These are phyloP conservation scores for Cicer arietinum DNA, from an alignment of 306 rosid genomes.

Conservation along the genomic window DNA sequence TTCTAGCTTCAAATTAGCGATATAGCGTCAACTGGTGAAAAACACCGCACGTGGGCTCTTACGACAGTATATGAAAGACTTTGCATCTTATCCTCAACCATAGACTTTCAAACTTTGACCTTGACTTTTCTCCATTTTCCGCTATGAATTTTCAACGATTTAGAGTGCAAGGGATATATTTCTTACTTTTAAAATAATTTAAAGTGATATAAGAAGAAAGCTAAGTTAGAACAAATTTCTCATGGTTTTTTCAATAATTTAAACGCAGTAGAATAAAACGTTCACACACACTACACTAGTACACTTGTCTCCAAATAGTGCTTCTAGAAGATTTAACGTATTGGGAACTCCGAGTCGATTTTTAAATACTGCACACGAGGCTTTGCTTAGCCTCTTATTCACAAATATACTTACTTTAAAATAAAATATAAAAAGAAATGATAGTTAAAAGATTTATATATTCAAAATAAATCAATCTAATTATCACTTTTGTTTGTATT, in stretches of 20 bases:
- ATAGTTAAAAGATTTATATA: too few species aligned
- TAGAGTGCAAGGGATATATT: neutral
- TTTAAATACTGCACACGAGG: too few species aligned
- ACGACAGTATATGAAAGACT: conserved; percentile 10
- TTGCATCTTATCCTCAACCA: conserved; percentile 33
- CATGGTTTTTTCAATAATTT: conserved; percentile 15
- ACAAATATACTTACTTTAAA: fast-evolving
- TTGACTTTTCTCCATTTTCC: conserved; percentile 38
- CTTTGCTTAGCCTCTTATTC: too few species aligned
- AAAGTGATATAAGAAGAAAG: neutral
- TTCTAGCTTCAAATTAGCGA: neutral
- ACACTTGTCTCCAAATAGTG: conserved; percentile 1
- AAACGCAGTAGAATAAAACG: neutral
- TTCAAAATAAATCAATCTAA: too few species aligned
- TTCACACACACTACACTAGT: conserved; percentile 1
- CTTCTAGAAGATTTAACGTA: neutral
- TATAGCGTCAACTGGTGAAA: neutral
- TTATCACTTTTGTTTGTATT: too few species aligned
- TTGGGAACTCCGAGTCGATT: too few species aligned
- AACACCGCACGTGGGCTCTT: conserved; percentile 42
- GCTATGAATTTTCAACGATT: conserved; percentile 35
- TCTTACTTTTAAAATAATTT: neutral
- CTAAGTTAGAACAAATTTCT: neutral
- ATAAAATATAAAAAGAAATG: too few species aligned
- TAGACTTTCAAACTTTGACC: conserved; percentile 54